A percentile compares a stretch with the other conserved stretches of the same genome.
phyloP scores from a whole-genome alignment of 768 basidiomycete genomes.

The Chiua virens region DNA sequence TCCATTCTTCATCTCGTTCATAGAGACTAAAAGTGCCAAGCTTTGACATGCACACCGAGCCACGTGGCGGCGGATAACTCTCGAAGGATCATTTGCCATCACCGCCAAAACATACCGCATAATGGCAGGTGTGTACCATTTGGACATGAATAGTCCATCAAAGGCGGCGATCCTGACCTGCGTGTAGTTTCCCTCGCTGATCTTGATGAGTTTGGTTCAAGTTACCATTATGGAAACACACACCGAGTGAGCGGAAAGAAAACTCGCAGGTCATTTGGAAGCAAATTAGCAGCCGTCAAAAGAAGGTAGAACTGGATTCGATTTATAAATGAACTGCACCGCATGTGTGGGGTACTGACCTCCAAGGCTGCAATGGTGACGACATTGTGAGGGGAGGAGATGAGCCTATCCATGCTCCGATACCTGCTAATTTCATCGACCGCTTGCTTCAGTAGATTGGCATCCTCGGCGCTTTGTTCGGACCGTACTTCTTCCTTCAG shows the following conservation, averaged over 20 bases:
- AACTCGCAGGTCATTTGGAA: slow-evolving; percentile 71
- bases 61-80: slow-evolving; percentile 81
- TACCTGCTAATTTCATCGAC: slow-evolving; percentile 86
- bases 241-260: slow-evolving; percentile 92
- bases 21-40: slow-evolving; percentile 77
- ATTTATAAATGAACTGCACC: slow-evolving; percentile 4
- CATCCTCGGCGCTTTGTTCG: slow-evolving; percentile 69
- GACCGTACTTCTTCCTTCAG: slow-evolving; percentile 64
- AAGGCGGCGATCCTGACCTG: slow-evolving; percentile 92
- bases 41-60: slow-evolving; percentile 85
- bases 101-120: slow-evolving; percentile 88
- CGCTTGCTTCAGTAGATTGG: slow-evolving; percentile 69
- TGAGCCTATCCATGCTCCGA: slow-evolving; percentile 91
- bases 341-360: slow-evolving; percentile 45
- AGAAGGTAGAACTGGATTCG: slow-evolving; percentile 71
- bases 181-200: slow-evolving; percentile 90
- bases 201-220: slow-evolving; percentile 10
- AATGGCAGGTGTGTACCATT: slow-evolving; percentile 82
- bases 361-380: slow-evolving; percentile 90
- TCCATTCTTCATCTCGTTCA: slow-evolving; percentile 85
- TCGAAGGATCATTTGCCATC: slow-evolving; percentile 82
- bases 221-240: slow-evolving; percentile 21
- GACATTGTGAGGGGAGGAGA: slow-evolving; percentile 92
- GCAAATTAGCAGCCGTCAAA: slow-evolving; percentile 71
- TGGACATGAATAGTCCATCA: slow-evolving; percentile 87